phyloP scores from a whole-genome alignment of 345 rosid species.

The Reutealis trisperma region DNA sequence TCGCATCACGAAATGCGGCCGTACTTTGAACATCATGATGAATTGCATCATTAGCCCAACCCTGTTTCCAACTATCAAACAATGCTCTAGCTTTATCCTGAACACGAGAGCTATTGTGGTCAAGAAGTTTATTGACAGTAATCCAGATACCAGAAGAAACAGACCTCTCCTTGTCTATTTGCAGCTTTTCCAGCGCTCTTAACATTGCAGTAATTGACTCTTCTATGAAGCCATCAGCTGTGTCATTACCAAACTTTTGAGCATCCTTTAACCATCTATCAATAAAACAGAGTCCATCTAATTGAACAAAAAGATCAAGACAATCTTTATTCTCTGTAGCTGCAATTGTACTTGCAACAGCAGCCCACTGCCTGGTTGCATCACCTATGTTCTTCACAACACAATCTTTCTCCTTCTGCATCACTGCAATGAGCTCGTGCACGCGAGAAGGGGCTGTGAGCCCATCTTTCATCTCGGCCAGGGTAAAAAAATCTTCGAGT shows the following conservation, averaged over 20 bases:
- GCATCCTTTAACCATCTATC: conserved; percentile 79
- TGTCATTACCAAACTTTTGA: conserved; percentile 41
- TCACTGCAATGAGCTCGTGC: conserved; percentile 66
- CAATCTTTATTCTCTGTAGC: conserved; percentile 86
- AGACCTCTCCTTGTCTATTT: conserved; percentile 58
- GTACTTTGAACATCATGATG: conserved; percentile 30
- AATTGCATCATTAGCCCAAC: conserved; percentile 30
- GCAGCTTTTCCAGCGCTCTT: conserved; percentile 71
- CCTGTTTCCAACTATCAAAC: conserved; percentile 59
- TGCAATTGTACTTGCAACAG: conserved; percentile 78
- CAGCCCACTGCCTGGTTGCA: conserved; percentile 85
- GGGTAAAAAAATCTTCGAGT: conserved; percentile 89
- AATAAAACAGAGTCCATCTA: conserved; percentile 77
- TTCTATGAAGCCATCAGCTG: conserved; percentile 57
- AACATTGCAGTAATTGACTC: conserved; percentile 72
- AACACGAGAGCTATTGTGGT: conserved; percentile 58
- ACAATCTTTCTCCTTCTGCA: conserved; percentile 70
- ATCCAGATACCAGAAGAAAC: conserved; percentile 74
- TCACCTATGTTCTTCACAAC: conserved; percentile 65
- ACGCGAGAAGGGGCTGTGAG: conserved; percentile 70
- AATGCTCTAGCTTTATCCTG: conserved; percentile 72
- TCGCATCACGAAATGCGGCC: conserved; percentile 29
- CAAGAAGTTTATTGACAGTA: conserved; percentile 66
- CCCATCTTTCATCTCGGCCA: conserved; percentile 92
- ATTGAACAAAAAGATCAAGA: conserved; percentile 77